Conservation (phyloP, 106 monocot genomes). For the Dendrobium nobile region DNA sequence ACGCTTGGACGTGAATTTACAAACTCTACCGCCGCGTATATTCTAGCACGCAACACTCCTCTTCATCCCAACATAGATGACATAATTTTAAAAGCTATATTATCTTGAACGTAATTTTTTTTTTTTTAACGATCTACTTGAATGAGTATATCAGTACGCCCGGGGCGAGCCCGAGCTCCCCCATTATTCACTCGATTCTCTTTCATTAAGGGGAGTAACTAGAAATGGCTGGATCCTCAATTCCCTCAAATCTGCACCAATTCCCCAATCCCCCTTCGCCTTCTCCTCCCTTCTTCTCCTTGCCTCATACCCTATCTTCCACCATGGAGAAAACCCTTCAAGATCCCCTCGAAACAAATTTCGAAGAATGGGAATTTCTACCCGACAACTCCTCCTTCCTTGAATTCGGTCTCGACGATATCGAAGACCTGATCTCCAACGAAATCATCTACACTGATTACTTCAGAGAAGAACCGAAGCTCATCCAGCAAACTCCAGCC, state of each 20-base stretch:
- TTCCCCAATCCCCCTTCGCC: neutral
- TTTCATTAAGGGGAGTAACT: no score
- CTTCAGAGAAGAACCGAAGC: constrained; percentile 1
- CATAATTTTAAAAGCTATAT: no score
- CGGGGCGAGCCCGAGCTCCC: no score
- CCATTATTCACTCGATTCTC: no score
- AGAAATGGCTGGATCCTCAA: no score
- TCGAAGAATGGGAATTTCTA: constrained; percentile 61
- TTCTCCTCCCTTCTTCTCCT: neutral
- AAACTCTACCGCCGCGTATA: no score
- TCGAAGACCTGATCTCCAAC: constrained; percentile 20
- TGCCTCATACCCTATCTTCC: neutral
- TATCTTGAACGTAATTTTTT: no score
- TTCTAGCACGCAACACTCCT: no score
- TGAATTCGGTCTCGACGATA: constrained; percentile 8
- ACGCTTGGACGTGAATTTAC: no score
- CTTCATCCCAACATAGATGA: no score
- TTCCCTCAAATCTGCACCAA: neutral
- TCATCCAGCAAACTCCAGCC: constrained; percentile 17
- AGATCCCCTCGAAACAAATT: constrained; percentile 22
- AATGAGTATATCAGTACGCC: no score
- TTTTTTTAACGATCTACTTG: no score
- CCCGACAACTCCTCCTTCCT: constrained; percentile 33
- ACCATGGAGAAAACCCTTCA: constrained; percentile 26
- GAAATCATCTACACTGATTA: constrained; percentile 33